Base-by-base conservation (phyloP, 2,329 filamentous ascomycete species). In the Alternaria angustiovoidea region DNA sequence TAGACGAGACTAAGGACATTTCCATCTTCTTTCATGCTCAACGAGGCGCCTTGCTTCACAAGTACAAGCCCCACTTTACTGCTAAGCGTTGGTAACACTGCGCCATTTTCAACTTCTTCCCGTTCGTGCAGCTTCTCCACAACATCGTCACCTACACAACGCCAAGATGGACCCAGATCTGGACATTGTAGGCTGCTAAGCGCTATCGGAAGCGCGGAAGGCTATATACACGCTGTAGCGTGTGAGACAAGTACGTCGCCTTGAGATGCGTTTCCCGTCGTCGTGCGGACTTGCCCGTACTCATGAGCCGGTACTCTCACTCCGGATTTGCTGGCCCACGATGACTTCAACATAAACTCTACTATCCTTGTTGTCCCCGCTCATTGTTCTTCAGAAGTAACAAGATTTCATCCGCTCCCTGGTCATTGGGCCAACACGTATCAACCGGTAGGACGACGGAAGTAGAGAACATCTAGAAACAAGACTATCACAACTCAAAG, bases 121-220 rank as follows among this genome's bases (percentile, higher is more conserved):
- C 46, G 18, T 14, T 38, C 42, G 36, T 43, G 18, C 32, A 49
- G 46, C 46, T 34, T 49, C 32, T 32, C 32, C 20, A 49, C 46
- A 49, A 36, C 22, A 49, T 38, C 34, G 20, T 38, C 46, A 38
- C 12, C 24, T 28, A 34, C 38, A 57, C 41, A 48, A 48, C 54
- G 12, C 42, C 54, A 61, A 30, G 42, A 71, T 71, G 67, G 68
- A 69, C 62, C 65, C 62, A 57, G 64, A 65, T 57, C 54, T 62
- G 39, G 59, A 59, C 48, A 49, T 53, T 41, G 53, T 44, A 39
- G 52, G 47, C 48, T 64, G 60, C 49, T 64, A 64, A 56, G 65
- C 67, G 62, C 54, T 64, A 47, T 63, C 59, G 43, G 36, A 38
- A 51, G 44, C 59, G 60, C 49, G 54, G 47, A 44, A 63, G 54